Percentiles rank a stretch among this genome's conserved stretches.
phyloP scores from a whole-genome alignment of 1,284 basidiomycete species.

The Ceratobasidium sp. region DNA sequence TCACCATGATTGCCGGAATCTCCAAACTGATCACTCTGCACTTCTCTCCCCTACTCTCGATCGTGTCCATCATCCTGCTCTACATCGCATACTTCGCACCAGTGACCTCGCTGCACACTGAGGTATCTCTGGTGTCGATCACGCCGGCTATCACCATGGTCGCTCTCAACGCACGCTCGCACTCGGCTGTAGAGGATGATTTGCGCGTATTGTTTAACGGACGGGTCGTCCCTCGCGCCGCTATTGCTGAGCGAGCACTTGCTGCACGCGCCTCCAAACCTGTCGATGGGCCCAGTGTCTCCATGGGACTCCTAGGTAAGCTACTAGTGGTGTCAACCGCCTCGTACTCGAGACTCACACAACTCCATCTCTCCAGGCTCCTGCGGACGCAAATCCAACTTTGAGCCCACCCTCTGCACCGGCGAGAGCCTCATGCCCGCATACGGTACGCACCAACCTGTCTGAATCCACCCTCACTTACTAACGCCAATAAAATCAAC shows the following conservation, averaged over 20 bases:
- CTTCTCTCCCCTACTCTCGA: conserved; percentile 70
- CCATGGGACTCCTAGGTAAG: conserved; percentile 72
- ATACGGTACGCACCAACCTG: conserved; percentile 62
- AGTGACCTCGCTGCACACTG: conserved; percentile 65
- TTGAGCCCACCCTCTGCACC: conserved; percentile 66
- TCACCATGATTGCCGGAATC: conserved; percentile 72
- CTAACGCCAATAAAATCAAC: conserved; percentile 17
- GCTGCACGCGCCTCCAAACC: conserved; percentile 37
- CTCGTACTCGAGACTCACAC: conserved; percentile 29
- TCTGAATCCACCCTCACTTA: background rate
- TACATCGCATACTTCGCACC: conserved; percentile 75
- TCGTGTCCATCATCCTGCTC: conserved; percentile 71
- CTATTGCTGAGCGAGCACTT: conserved; percentile 35
- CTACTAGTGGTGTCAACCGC: conserved; percentile 27
- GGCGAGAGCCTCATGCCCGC: conserved; percentile 64
- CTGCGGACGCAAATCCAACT: conserved; percentile 66
- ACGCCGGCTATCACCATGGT: conserved; percentile 62
- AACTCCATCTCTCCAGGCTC: conserved; percentile 62
- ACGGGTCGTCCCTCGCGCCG: conserved; percentile 24
- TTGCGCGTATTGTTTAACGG: conserved; percentile 27
- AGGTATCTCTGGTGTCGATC: conserved; percentile 72
- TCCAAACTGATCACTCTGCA: conserved; percentile 76
- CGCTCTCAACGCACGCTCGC: conserved; percentile 49
- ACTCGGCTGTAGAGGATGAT: conserved; percentile 53
- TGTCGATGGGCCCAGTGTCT: conserved; percentile 76